Evolutionary conservation across 352 stramenopile species (phyloP), one percentile per base, ranked within the genome.

Genomic region (Pythium aphanidermatum): DNA sequence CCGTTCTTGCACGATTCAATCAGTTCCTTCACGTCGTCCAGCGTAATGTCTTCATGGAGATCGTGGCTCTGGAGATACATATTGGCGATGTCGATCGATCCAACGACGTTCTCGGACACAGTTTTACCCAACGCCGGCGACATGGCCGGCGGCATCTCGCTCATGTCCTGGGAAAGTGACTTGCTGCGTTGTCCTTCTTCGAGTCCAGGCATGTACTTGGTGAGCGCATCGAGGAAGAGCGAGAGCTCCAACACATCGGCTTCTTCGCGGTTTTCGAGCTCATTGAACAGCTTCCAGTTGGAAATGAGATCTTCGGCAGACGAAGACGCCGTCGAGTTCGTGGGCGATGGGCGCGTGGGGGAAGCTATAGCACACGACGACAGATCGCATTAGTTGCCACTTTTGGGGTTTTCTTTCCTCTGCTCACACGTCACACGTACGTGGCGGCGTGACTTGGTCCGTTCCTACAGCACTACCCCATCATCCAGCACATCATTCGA

Each of bases 211-310:
- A 91, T 85, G 63, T 93, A 84, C 21, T 77, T 71, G 28, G 68
- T 79, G 13, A 91, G 47, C 11, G 79, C 75, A 42, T 87, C 70
- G 7, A 92, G 60, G 58, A 92, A 92, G 23, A 82, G 33, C 32
- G 80, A 88, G n/a, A 92, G 48, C 46, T 89, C 75, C 34, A 92
- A 75, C 63, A 85, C 79, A 64, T 87, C 73, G 19, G 75, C 70
- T 49, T 93, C 81, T 56, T 93, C 81, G 30, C 77, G 70, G 57
- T 87, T 91, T 51, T 93, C 81, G 11, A 93, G 61, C 51, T 93
- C 78, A 44, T 88, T 91, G 44, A 93, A 93, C 12, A 93, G 63
- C 51, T 93, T 87, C 78, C 78, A 91, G 63, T 88, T 86, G 29
- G 71, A 82, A 31, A 87, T 88, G 37, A 71, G 53, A 17, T 86